phyloP scores from a whole-genome alignment of 208 protist genomes.

The Herpetomonas tarakana region DNA sequence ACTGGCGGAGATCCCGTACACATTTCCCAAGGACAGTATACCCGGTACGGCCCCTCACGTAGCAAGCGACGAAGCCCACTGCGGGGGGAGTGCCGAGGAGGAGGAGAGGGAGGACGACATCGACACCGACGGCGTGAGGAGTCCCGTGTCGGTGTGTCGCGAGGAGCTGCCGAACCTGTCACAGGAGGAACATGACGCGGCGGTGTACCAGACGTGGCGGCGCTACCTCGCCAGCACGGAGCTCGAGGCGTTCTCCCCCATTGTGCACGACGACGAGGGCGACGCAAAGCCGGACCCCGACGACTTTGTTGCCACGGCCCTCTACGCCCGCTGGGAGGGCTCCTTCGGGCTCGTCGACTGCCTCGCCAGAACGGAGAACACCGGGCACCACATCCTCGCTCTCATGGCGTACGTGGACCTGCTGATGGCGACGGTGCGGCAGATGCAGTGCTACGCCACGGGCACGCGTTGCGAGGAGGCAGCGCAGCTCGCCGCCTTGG shows the following conservation, averaged over 20 bases:
- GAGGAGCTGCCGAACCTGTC: not conserved
- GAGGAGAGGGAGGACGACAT: not conserved
- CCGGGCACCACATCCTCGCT: not conserved
- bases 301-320: not conserved
- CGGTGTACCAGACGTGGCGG: not conserved
- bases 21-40: not conserved
- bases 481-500: not conserved
- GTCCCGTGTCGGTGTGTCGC: not conserved
- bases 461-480: not conserved
- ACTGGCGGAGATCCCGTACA: not conserved
- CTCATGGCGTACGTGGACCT: not conserved
- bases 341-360: not conserved
- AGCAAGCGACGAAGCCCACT: too few species aligned
- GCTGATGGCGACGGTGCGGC: not conserved
- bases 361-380: not conserved
- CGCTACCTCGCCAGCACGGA: not conserved
- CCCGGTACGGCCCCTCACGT: too few species aligned
- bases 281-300: not conserved
- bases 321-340: not conserved
- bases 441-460: not conserved
- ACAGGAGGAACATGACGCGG: not conserved
- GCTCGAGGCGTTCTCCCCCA: not conserved
- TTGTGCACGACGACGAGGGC: not conserved
- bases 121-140: not conserved
- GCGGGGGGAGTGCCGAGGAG: too few species aligned